phyloP scores from a whole-genome alignment of 116 monocot genomes.

The Phalaenopsis hybrid region DNA sequence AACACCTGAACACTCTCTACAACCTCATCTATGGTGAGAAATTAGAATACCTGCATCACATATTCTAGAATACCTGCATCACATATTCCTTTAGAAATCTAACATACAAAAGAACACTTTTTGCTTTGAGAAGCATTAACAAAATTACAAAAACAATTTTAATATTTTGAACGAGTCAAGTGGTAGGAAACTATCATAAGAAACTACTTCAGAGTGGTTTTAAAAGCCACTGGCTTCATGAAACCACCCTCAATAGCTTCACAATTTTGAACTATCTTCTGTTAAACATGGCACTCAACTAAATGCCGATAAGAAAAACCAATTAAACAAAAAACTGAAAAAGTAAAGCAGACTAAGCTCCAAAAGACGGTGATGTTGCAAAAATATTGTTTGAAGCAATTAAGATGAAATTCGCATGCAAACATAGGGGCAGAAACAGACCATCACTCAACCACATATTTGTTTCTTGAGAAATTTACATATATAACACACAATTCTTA shows the following conservation, averaged over 20 bases:
- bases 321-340: neutral
- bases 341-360: neutral
- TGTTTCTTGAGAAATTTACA: neutral
- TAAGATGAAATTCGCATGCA: neutral
- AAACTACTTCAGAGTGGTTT: neutral
- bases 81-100: neutral
- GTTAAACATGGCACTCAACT: neutral
- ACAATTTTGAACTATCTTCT: neutral
- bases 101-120: neutral
- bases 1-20: neutral
- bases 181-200: neutral
- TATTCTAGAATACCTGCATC: too few relatives aligned
- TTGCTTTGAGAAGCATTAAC: neutral
- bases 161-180: neutral
- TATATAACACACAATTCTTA: too few relatives aligned
- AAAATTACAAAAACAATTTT: neutral
- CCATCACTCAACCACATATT: neutral
- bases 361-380: neutral
- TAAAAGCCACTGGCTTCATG: neutral
- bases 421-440: neutral
- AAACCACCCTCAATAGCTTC: neutral
- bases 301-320: neutral
- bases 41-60: neutral
- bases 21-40: neutral
- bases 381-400: slow-evolving; percentile 1